Conservation (phyloP, 2,329 filamentous ascomycete genomes). For the Aspergillus ustus region DNA sequence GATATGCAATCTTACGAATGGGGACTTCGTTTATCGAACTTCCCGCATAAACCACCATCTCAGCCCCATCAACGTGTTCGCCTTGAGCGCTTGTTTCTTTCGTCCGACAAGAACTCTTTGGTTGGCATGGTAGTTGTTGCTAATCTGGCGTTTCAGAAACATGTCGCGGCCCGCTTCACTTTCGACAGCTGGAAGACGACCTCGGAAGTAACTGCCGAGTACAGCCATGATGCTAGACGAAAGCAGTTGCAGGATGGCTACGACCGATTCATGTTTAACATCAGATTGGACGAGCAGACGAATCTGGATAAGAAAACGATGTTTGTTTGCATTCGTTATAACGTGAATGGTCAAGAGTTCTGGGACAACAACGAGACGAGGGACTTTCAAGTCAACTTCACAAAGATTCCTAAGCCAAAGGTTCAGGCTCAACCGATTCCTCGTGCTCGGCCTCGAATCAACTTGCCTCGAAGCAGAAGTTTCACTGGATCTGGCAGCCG, state of each 20-base stretch:
- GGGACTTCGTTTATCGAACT: conserved; percentile 85
- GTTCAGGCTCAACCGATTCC: conserved; percentile 36
- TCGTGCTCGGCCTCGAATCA: conserved; percentile 56
- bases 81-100: conserved; percentile 85
- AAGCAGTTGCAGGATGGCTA: conserved; percentile 67
- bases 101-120: conserved; percentile 82
- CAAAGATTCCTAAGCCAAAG: conserved; percentile 71
- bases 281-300: conserved; percentile 87
- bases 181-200: conserved; percentile 99
- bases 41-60: conserved; percentile 69
- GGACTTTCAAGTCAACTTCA: conserved; percentile 96
- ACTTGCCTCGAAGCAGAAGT: conserved; percentile 70
- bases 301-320: conserved; percentile 92
- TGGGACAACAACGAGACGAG: conserved; percentile 91
- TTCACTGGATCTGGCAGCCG: conserved; percentile 58
- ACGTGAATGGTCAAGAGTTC: conserved; percentile 79
- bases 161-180: conserved; percentile 90
- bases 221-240: conserved; percentile 74
- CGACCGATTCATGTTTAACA: conserved; percentile 92
- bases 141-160: conserved; percentile 89
- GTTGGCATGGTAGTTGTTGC: conserved; percentile 82
- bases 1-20: conserved; percentile 70
- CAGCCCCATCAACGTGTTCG: conserved; percentile 69
- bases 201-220: conserved; percentile 91
- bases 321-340: conserved; percentile 89